Conservation (phyloP, 371 early-diverging fungal genomes). For the Lichtheimia ornata region DNA sequence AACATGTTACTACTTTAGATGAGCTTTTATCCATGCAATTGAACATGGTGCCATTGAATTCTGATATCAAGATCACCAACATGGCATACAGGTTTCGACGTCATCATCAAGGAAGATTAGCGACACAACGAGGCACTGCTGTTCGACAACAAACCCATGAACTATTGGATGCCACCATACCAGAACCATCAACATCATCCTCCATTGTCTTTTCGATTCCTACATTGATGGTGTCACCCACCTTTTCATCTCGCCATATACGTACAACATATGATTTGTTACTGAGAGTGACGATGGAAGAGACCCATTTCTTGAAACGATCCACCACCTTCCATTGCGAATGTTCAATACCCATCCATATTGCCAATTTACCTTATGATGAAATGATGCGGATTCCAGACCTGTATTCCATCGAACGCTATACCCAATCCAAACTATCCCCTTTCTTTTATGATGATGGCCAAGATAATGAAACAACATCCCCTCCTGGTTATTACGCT, state of each 20-base stretch:
- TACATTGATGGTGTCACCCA: conserved; percentile 46
- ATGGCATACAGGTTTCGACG: conserved; percentile 31
- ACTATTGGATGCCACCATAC: not conserved
- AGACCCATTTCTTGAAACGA: conserved; percentile 10
- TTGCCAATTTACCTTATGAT: conserved; percentile 91
- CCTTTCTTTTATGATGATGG: conserved; percentile 38
- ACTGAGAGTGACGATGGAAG: conserved; percentile 31
- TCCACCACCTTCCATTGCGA: conserved; percentile 16
- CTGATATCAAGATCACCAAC: conserved; percentile 7
- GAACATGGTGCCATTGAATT: not conserved
- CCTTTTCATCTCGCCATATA: conserved; percentile 43
- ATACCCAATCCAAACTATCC: conserved; percentile 20
- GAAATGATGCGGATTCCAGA: conserved; percentile 37
- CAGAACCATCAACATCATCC: not conserved
- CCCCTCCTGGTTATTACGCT: not conserved
- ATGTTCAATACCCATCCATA: conserved; percentile 56
- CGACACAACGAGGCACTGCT: conserved; percentile 4
- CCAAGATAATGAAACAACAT: not conserved
- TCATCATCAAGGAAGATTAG: conserved; percentile 40
- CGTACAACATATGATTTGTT: conserved; percentile 43
- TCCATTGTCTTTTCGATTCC: conserved; percentile 34
- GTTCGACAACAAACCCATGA: not conserved
- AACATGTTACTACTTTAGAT: not conserved
- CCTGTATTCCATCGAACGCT: conserved; percentile 30
- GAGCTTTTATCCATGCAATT: conserved; percentile 14